Percentiles rank a stretch among this genome's conserved stretches.
These are phyloP conservation scores for Alternaria postmessia DNA, from an alignment of 2,329 filamentous ascomycete genomes.

Conservation along the genomic window DNA sequence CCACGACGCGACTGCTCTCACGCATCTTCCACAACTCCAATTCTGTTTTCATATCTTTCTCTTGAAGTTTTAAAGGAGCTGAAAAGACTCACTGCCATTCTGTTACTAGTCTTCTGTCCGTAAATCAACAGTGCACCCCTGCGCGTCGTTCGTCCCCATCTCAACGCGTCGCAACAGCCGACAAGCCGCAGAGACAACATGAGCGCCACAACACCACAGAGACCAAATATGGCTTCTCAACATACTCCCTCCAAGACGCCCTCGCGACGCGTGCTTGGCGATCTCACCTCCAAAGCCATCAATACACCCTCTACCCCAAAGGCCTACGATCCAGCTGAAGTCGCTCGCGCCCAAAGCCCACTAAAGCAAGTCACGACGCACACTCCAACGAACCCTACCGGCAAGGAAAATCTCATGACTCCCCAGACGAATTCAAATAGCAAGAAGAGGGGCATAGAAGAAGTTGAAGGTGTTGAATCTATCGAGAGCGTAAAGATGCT, in stretches of 20 bases:
- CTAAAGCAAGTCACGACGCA: constrained; percentile 44
- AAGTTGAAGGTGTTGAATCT: constrained; percentile 46
- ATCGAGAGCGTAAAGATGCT: constrained; percentile 37
- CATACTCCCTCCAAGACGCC: constrained; percentile 41
- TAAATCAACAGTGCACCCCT: constrained; percentile 5
- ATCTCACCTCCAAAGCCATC: constrained; percentile 44
- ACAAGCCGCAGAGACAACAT: constrained; percentile 25
- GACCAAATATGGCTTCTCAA: constrained; percentile 32
- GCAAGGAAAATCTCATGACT: constrained; percentile 42
- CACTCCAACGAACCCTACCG: constrained; percentile 28
- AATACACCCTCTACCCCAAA: constrained; percentile 44
- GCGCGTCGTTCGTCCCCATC: constrained; percentile 19
- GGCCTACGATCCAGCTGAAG: constrained; percentile 30
- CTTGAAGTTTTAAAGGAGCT: background rate
- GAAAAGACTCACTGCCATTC: constrained; percentile 11
- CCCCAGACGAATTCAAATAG: constrained; percentile 29
- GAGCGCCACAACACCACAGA: constrained; percentile 34
- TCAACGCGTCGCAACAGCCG: constrained; percentile 31
- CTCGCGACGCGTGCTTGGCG: constrained; percentile 47
- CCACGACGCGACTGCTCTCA: constrained; percentile 30
- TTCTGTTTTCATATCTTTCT: background rate
- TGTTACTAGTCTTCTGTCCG: background rate
- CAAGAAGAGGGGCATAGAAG: constrained; percentile 47
- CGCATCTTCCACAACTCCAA: constrained; percentile 19
- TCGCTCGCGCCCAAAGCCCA: constrained; percentile 41